Percentiles rank a stretch among this genome's conserved stretches.
Conservation (phyloP, 805 yeast species). For the Dipodascopsis uninucleata region DNA sequence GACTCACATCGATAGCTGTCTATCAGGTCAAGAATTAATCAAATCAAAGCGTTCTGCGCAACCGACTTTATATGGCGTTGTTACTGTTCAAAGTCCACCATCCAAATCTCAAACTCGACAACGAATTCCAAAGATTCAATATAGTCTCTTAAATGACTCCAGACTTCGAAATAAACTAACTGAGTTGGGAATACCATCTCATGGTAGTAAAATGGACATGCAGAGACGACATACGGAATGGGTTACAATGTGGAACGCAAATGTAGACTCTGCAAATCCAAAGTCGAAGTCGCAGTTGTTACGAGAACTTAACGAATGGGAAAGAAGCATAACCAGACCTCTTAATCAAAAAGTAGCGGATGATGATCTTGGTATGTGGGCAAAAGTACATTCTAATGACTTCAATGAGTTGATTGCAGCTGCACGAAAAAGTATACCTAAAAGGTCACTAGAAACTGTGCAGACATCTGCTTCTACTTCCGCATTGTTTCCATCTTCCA, state of each 20-base stretch:
- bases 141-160: constrained; percentile 52
- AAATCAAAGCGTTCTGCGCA: not conserved
- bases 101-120: constrained; percentile 31
- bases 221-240: constrained; percentile 74
- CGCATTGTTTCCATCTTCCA: not conserved
- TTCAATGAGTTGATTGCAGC: constrained; percentile 30
- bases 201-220: constrained; percentile 60
- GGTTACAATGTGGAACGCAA: constrained; percentile 74
- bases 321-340: constrained; percentile 38
- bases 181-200: constrained; percentile 52
- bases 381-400: constrained; percentile 24
- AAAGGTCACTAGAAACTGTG: not conserved
- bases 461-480: not conserved
- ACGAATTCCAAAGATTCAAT: constrained; percentile 59
- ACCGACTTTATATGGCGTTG: too few relatives aligned
- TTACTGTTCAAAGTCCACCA: too few relatives aligned
- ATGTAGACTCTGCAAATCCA: constrained; percentile 68
- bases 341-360: constrained; percentile 26
- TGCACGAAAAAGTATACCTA: constrained; percentile 21
- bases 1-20: constrained; percentile 18
- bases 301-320: constrained; percentile 65
- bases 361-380: constrained; percentile 31
- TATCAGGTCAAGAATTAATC: constrained; percentile 1
- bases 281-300: constrained; percentile 52
- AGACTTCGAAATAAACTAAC: constrained; percentile 60